Conservation (phyloP, 805 yeast genomes). For the Ogataea pilisensis region DNA sequence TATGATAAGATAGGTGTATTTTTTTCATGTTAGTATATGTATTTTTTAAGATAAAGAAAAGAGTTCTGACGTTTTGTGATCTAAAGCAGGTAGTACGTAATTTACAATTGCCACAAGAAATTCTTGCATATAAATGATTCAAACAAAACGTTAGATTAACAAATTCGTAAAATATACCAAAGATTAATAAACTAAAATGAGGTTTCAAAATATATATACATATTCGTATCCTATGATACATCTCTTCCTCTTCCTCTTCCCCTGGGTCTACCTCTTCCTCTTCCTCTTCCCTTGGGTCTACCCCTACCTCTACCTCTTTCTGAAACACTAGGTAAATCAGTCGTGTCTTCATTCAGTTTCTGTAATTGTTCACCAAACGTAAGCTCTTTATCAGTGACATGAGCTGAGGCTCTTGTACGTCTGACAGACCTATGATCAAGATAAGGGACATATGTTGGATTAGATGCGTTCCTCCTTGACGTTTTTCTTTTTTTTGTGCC, state of each 20-base stretch:
- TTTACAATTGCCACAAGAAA: too few relatives aligned
- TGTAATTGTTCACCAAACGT: slow-evolving; percentile 1
- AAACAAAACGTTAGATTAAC: neutral
- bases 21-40: too few relatives aligned
- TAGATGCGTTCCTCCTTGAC: neutral
- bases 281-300: slow-evolving; percentile 2
- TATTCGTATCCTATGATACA: too few relatives aligned
- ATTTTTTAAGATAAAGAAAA: too few relatives aligned
- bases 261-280: slow-evolving; percentile 8
- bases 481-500: slow-evolving; percentile 1
- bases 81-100: too few relatives aligned
- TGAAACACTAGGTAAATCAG: too few relatives aligned
- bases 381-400: slow-evolving; percentile 1
- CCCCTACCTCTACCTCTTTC: neutral
- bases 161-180: too few relatives aligned
- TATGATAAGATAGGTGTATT: too few relatives aligned
- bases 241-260: slow-evolving; percentile 2
- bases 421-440: neutral
- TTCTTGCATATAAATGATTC: slow-evolving; percentile 1
- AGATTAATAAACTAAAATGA: too few relatives aligned
- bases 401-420: slow-evolving; percentile 2
- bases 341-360: neutral
- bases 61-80: too few relatives aligned
- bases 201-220: too few relatives aligned
- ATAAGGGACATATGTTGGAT: neutral